Conservation (phyloP, 192 early-diverging fungal species). For the Paraglomus occultum region DNA sequence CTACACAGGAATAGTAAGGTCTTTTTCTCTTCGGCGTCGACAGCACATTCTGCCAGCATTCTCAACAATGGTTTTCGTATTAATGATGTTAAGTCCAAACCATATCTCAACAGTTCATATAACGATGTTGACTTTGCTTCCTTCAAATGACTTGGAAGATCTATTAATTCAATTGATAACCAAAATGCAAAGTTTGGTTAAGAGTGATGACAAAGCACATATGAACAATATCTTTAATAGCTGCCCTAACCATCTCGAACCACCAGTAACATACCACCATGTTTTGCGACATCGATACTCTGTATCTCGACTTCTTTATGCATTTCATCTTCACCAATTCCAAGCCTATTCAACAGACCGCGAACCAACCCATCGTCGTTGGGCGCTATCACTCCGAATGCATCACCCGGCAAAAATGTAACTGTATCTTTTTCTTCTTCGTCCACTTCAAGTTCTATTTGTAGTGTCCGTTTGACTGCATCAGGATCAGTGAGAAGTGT, state of each 20-base stretch:
- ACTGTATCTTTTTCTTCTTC: slow-evolving; percentile 29
- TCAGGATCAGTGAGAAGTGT: slow-evolving; percentile 60
- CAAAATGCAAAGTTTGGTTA: not conserved
- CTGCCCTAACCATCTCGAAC: too few species aligned
- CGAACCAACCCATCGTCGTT: slow-evolving; percentile 72
- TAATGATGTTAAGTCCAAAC: slow-evolving; percentile 68
- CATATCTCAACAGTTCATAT: slow-evolving; percentile 67
- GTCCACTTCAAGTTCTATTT: slow-evolving; percentile 56
- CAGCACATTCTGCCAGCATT: slow-evolving; percentile 76
- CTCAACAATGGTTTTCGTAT: slow-evolving; percentile 84
- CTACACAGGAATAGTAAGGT: slow-evolving; percentile 77
- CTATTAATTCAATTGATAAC: slow-evolving; percentile 14
- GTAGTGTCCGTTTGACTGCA: slow-evolving; percentile 72
- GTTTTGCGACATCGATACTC: slow-evolving; percentile 2
- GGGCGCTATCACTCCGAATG: slow-evolving; percentile 88
- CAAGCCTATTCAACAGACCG: slow-evolving; percentile 60
- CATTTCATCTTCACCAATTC: slow-evolving; percentile 46
- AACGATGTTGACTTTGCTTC: slow-evolving; percentile 45
- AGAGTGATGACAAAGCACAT: not conserved
- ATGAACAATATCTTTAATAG: not conserved
- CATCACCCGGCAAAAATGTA: slow-evolving; percentile 71
- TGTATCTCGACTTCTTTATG: slow-evolving; percentile 13
- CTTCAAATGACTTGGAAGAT: slow-evolving; percentile 54
- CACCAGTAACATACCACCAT: slow-evolving; percentile 1
- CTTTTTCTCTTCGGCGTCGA: slow-evolving; percentile 67